These are phyloP conservation scores for Plantago major DNA, from an alignment of 257 asterid species.

Conservation along the genomic window DNA sequence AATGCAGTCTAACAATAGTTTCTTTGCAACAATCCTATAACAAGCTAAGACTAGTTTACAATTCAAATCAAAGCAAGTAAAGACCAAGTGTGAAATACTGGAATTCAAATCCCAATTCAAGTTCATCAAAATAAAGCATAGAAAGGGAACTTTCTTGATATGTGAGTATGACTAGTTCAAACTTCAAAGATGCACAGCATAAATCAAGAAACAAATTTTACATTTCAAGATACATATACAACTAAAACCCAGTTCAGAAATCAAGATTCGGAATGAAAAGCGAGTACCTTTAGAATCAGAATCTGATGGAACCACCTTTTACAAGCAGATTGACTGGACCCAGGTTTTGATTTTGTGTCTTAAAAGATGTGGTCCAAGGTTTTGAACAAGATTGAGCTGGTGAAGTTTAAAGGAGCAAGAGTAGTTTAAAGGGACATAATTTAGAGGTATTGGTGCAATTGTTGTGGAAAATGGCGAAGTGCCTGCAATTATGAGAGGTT, in stretches of 20 bases:
- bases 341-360: neutral
- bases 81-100: neutral
- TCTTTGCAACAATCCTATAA: conserved; percentile 15
- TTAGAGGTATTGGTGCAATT: no score
- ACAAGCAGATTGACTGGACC: conserved; percentile 7
- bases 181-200: neutral
- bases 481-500: neutral
- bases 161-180: conserved; percentile 14
- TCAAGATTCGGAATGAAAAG: neutral
- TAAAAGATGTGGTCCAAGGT: neutral
- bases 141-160: neutral
- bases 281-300: conserved; percentile 6
- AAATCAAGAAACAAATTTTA: conserved; percentile 5
- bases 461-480: no score
- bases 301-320: neutral
- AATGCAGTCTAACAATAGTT: conserved; percentile 17
- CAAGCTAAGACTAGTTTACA: conserved; percentile 1
- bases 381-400: neutral
- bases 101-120: conserved; percentile 14
- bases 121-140: neutral
- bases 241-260: neutral
- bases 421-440: no score
- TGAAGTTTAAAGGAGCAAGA: neutral
- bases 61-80: neutral
- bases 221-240: neutral